A percentile compares a stretch with the other conserved stretches of the same genome.
Evolutionary conservation across 352 stramenopile genomes (phyloP).

Genomic region (Globisporangium nunn): DNA sequence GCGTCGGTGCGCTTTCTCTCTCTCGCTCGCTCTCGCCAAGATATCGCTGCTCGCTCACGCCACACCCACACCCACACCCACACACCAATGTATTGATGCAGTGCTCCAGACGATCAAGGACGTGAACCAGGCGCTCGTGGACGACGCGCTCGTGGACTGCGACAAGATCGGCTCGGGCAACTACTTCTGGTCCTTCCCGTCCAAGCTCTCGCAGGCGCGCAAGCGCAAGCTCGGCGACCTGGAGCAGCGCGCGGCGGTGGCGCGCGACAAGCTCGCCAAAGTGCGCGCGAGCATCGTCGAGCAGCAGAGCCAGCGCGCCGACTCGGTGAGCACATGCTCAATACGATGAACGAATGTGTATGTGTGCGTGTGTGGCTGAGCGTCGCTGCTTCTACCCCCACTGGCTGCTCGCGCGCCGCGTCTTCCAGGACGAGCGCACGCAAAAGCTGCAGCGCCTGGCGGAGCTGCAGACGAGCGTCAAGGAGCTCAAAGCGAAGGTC

Average conservation of each 20-base stretch:
- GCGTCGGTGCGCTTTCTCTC: constrained; percentile 39
- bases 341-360: no score
- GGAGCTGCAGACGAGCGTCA: constrained; percentile 42
- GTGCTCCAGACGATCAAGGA: constrained; percentile 87
- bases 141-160: constrained; percentile 75
- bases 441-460: constrained; percentile 49
- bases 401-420: neutral
- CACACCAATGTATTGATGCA: constrained; percentile 9
- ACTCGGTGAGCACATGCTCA: constrained; percentile 32
- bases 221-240: constrained; percentile 72
- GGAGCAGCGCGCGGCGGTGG: constrained; percentile 34
- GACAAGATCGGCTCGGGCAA: constrained; percentile 86
- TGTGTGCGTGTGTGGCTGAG: no score
- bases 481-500: constrained; percentile 40
- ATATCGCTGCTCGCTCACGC: neutral
- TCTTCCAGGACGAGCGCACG: constrained; percentile 44
- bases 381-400: no score
- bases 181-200: constrained; percentile 87
- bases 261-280: constrained; percentile 36
- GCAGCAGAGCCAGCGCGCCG: constrained; percentile 38
- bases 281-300: constrained; percentile 42
- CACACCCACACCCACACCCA: neutral
- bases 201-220: constrained; percentile 69
- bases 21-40: neutral
- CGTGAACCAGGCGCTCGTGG: constrained; percentile 82